These are phyloP conservation scores for Populus deltoides DNA, from an alignment of 345 rosid species.

Conservation along the genomic window DNA sequence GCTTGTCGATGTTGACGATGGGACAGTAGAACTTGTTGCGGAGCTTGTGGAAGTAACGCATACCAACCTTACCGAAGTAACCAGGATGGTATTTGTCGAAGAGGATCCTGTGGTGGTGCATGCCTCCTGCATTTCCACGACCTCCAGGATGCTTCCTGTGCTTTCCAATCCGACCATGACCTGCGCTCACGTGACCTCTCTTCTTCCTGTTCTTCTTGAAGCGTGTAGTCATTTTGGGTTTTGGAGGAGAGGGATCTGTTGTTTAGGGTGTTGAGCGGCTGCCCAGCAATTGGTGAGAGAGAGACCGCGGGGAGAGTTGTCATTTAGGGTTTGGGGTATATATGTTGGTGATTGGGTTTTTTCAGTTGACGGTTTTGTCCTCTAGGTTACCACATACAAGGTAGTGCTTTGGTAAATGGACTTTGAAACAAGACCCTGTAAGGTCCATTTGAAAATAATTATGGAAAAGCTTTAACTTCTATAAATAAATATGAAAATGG, in stretches of 20 bases:
- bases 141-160: slow-evolving; percentile 33
- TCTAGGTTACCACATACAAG: not conserved
- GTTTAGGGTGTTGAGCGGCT: not conserved
- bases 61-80: slow-evolving; percentile 31
- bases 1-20: slow-evolving; percentile 33
- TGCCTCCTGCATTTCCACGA: slow-evolving; percentile 32
- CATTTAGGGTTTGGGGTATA: not conserved
- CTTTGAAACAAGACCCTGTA: not conserved
- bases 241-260: not conserved
- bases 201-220: slow-evolving; percentile 32
- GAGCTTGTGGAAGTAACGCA: slow-evolving; percentile 33
- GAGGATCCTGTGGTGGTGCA: slow-evolving; percentile 34
- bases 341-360: not conserved
- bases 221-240: slow-evolving; percentile 18
- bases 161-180: slow-evolving; percentile 30
- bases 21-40: slow-evolving; percentile 28
- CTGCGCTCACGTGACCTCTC: slow-evolving; percentile 31
- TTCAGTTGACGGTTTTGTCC: not conserved
- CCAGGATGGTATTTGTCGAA: slow-evolving; percentile 39
- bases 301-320: not conserved
- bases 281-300: too few relatives aligned
- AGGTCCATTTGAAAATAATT: too few relatives aligned
- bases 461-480: too few relatives aligned
- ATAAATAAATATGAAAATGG: too few relatives aligned
- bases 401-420: not conserved